Conservation (phyloP, 83 land plant species). For the Picea abies region DNA sequence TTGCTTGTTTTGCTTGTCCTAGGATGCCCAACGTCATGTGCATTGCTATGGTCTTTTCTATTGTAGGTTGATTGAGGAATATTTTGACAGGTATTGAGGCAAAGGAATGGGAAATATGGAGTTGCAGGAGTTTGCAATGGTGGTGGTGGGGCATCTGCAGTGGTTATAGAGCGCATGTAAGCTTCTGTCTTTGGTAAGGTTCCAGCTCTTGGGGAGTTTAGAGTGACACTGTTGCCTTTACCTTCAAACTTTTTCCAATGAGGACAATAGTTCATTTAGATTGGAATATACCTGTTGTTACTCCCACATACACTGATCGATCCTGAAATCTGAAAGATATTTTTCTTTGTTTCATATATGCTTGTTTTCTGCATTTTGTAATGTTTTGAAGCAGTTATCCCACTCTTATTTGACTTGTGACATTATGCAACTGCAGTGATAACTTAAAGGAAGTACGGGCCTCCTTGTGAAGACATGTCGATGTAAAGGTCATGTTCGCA, state of each 20-base stretch:
- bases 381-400: background rate
- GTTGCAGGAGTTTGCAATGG: slow-evolving; percentile 84
- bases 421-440: slow-evolving; percentile 1
- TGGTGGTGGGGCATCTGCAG: slow-evolving; percentile 88
- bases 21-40: too few relatives aligned
- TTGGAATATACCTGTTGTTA: background rate
- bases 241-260: background rate
- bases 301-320: background rate
- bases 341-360: background rate
- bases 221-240: background rate
- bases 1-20: background rate
- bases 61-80: background rate
- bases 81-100: slow-evolving; percentile 55
- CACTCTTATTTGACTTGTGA: background rate
- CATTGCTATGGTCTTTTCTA: background rate
- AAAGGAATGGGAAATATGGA: slow-evolving; percentile 65
- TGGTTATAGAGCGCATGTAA: slow-evolving; percentile 74
- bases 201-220: background rate
- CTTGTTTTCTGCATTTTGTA: background rate
- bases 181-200: slow-evolving; percentile 18
- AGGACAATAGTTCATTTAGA: background rate
- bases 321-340: background rate
- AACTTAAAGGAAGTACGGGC: background rate
- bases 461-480: background rate
- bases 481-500: too few relatives aligned